Evolutionary conservation across 2,329 filamentous ascomycete genomes (phyloP).

Genomic region (Samsoniella hepiali): DNA sequence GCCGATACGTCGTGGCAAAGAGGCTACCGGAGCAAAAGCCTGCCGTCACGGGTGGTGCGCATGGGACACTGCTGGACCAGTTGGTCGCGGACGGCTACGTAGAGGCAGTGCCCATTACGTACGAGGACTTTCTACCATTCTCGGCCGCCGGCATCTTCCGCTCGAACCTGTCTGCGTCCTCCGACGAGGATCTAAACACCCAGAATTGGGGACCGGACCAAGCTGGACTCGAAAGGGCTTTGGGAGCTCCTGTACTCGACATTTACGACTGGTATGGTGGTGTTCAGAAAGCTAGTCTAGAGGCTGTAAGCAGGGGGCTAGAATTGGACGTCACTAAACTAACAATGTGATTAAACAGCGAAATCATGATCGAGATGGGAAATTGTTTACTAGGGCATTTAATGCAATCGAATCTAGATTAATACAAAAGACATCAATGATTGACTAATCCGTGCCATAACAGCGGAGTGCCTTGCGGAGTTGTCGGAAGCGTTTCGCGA

Average conservation of each 20-base stretch:
- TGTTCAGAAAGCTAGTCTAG: background rate
- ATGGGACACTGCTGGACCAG: conserved; percentile 24
- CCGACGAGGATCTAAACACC: background rate
- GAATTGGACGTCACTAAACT: background rate
- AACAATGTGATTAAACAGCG: too few species aligned
- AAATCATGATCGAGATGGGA: background rate
- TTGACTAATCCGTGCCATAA: too few species aligned
- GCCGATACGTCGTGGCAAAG: conserved; percentile 29
- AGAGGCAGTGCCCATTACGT: conserved; percentile 43
- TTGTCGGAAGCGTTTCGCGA: too few species aligned
- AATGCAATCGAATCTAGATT: too few species aligned
- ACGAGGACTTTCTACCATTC: conserved; percentile 53
- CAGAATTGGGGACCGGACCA: background rate
- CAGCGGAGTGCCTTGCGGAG: too few species aligned
- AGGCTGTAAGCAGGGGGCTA: background rate
- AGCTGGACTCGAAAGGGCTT: background rate
- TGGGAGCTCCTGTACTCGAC: background rate
- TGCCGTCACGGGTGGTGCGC: background rate
- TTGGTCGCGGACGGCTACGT: conserved; percentile 35
- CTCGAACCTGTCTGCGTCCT: conserved; percentile 35
- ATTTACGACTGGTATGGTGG: background rate
- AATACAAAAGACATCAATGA: too few species aligned
- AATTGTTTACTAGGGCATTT: too few species aligned
- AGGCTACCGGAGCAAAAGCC: background rate
- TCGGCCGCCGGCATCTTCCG: conserved; percentile 52